Evolutionary conservation across 352 stramenopile genomes (phyloP), one percentile per base, ranked within the genome.

Genomic region (Phytophthora podocarpi): DNA sequence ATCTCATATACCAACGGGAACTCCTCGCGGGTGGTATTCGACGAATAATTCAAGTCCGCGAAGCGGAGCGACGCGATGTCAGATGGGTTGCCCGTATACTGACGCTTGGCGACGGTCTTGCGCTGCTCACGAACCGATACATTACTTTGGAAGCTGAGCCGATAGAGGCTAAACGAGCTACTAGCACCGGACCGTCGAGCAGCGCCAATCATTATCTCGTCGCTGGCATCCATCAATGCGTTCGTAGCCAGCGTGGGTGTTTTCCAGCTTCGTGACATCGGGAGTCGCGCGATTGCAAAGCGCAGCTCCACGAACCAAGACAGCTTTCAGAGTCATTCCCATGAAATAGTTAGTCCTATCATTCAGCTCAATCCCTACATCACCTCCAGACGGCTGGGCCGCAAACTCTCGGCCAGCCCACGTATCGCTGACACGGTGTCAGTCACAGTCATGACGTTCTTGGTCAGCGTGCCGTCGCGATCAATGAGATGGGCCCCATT

Each of bases 381-480:
- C 49, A n/a, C n/a, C 67, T 5, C 46, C 49, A 0, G 57, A 64
- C 1, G 52, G 63, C 40, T 85, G 76, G n/a, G 59, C 57, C 0
- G 70, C 34, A 43, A 74, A 82, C 15, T 70, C 60, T 7, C 64
- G 34, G 7, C 61, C 76, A 20, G 57, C 30, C 72, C 72, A 85
- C 20, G 61, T 78, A n/a, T n/a, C n/a, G n/a, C n/a, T n/a, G n/a
- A n/a, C n/a, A n/a, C n/a, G n/a, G n/a, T n/a, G 41, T 86, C 72
- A 2, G 72, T 80, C 24, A 85, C 64, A 12, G 77, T 77, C 84
- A 85, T 81, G 43, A 87, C 70, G 66, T 82, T 84, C 58, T 80
- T 82, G 4, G 94, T 98, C 5, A 97, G 80, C 37, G 92, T 98
- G 20, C 90, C 0, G 87, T 96, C 24, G 91, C 97, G 15, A 98